Evolutionary conservation across 2,329 filamentous ascomycete genomes (phyloP).

Genomic region (Pyricularia grisea): DNA sequence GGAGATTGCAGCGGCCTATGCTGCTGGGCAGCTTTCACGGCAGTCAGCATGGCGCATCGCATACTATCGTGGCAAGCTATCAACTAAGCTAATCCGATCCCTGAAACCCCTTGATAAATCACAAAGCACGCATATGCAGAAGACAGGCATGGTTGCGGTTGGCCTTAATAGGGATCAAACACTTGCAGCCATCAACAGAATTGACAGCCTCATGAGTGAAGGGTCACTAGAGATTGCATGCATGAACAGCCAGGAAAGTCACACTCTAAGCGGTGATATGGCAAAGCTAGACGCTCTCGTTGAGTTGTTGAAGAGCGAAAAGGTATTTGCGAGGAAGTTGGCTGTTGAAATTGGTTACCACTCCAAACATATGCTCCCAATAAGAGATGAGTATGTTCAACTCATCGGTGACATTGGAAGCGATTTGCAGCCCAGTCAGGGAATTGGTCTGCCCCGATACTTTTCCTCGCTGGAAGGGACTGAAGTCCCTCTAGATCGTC

Average conservation of each 20-base stretch:
- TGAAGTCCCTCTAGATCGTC: slow-evolving; percentile 8
- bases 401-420: slow-evolving; percentile 10
- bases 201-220: slow-evolving; percentile 12
- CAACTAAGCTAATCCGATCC: slow-evolving; percentile 11
- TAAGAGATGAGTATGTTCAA: slow-evolving; percentile 12
- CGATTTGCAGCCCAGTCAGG: not conserved
- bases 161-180: slow-evolving; percentile 14
- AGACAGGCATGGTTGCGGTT: slow-evolving; percentile 17
- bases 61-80: slow-evolving; percentile 28
- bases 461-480: slow-evolving; percentile 14
- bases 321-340: slow-evolving; percentile 16
- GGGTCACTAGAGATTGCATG: slow-evolving; percentile 11
- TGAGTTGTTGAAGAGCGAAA: slow-evolving; percentile 9
- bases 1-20: slow-evolving; percentile 35
- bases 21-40: slow-evolving; percentile 23
- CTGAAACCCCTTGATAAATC: not conserved
- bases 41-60: slow-evolving; percentile 26
- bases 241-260: slow-evolving; percentile 15
- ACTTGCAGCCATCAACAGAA: slow-evolving; percentile 7
- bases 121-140: not conserved
- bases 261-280: slow-evolving; percentile 16
- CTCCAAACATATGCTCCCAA: slow-evolving; percentile 19
- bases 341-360: slow-evolving; percentile 23
- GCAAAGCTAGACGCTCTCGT: slow-evolving; percentile 12
- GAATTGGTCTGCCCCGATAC: slow-evolving; percentile 7